Percentiles rank a stretch among this genome's conserved stretches.
Conservation (phyloP, 1,284 basidiomycete genomes). For the Blastosporella zonata region DNA sequence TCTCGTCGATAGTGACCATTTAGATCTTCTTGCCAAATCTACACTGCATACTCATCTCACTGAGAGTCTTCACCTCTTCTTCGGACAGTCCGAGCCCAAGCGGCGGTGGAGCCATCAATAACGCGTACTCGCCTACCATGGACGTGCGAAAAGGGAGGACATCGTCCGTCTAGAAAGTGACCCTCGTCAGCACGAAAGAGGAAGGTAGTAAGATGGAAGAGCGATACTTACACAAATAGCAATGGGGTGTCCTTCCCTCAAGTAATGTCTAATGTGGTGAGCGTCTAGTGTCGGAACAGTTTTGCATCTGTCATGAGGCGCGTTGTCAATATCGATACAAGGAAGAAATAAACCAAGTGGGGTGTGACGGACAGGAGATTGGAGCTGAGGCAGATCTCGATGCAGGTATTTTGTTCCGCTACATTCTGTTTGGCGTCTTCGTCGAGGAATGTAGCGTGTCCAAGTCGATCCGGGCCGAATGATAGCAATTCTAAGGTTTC, state of each 20-base stretch:
- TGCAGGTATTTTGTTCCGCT: constrained; percentile 54
- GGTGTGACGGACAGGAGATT: constrained; percentile 61
- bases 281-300: constrained; percentile 61
- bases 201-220: not conserved
- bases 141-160: constrained; percentile 73
- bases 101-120: constrained; percentile 67
- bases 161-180: constrained; percentile 67
- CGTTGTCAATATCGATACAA: not conserved
- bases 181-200: not conserved
- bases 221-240: constrained; percentile 64
- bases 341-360: not conserved
- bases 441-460: constrained; percentile 80
- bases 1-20: not conserved
- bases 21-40: constrained; percentile 32
- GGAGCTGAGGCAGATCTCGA: constrained; percentile 82
- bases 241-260: constrained; percentile 63
- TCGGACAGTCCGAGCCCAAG: constrained; percentile 65
- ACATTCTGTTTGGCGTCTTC: constrained; percentile 58
- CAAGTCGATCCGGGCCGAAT: constrained; percentile 65
- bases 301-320: constrained; percentile 50
- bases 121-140: constrained; percentile 70
- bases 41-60: constrained; percentile 58
- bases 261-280: constrained; percentile 71
- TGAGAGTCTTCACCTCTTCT: constrained; percentile 54
- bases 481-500: constrained; percentile 68